These are phyloP conservation scores for Apium graveolens DNA, from an alignment of 129 eudicot genomes.

Conservation along the genomic window DNA sequence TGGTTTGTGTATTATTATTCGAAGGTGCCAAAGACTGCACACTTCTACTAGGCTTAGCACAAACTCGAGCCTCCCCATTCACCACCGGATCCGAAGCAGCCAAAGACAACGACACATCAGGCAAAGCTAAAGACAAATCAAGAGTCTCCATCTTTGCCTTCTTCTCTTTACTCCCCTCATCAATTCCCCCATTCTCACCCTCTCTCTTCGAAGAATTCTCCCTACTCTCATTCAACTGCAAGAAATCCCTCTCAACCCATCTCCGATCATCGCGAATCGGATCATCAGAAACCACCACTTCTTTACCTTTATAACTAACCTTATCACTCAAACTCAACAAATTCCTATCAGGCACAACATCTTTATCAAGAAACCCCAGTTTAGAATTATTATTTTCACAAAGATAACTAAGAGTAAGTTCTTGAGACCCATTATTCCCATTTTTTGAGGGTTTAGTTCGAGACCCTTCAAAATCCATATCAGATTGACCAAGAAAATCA, in stretches of 20 bases:
- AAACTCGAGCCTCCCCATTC: slow-evolving; percentile 45
- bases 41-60: slow-evolving; percentile 53
- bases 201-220: slow-evolving; percentile 57
- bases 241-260: slow-evolving; percentile 78
- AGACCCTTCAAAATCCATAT: slow-evolving; percentile 17
- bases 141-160: slow-evolving; percentile 75
- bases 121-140: slow-evolving; percentile 72
- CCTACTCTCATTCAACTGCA: slow-evolving; percentile 47
- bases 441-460: slow-evolving; percentile 37
- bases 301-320: slow-evolving; percentile 57
- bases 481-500: slow-evolving; percentile 37
- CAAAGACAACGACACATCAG: slow-evolving; percentile 69
- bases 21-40: slow-evolving; percentile 47
- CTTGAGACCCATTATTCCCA: slow-evolving; percentile 56
- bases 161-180: slow-evolving; percentile 48
- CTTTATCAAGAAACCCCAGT: slow-evolving; percentile 32
- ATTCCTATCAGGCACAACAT: slow-evolving; percentile 17
- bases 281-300: slow-evolving; percentile 49
- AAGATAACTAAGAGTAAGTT: slow-evolving; percentile 81
- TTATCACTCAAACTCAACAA: slow-evolving; percentile 32
- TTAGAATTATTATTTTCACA: slow-evolving; percentile 62
- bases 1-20: slow-evolving; percentile 33
- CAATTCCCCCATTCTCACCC: slow-evolving; percentile 41
- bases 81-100: slow-evolving; percentile 52
- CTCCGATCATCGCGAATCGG: slow-evolving; percentile 35